Base-by-base conservation (phyloP, 352 stramenopile genomes). In the Pythium rhizo-oryzae region DNA sequence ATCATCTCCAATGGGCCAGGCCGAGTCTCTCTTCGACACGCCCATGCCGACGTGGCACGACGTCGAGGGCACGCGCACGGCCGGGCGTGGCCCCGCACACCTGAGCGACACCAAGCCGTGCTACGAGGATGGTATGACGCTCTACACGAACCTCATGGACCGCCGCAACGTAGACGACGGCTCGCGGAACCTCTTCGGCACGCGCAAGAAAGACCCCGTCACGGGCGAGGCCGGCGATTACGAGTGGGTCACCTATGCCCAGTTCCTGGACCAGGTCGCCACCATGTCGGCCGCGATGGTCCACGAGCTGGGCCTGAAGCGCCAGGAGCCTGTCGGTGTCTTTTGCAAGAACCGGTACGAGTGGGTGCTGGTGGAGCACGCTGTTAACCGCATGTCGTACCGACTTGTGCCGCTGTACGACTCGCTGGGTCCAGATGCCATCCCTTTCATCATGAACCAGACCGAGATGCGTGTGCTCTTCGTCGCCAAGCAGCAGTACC, bases 361-460 rank as follows among this genome's bases (percentile, higher is more conserved):
- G 60, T 93, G 85, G 85, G 73, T 80, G 13, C 66, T 90, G 8
- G 79, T 87, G 1, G 85, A 93, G 67, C 82, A 88, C 66, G 72
- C 61, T 25, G 74, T 69, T 62, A 89, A 84, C 59, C 85, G 85
- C 75, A 90, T 89, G 81, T 62, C 76, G 43, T 92, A 87, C 72
- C 70, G 80, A 15, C 69, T 91, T 25, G 81, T 91, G 61, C 85
- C 85, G 51, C 75, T 95, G n/a, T 95, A 94, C 71, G 85, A 96
- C 62, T 94, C 85, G 21, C 75, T 96, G 4, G 87, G 85, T 3
- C 78, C 85, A 1, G 77, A 69, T 5, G 79, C 82, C 43, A 79
- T 95, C 52, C 80, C 84, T 43, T 91, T 80, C 68, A 92, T 95
- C 59, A 69, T 91, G 54, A 91, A 91, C 72, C 83, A 93, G 41